Percentiles rank a stretch among this genome's conserved stretches.
Evolutionary conservation across 1,284 basidiomycete genomes (phyloP).

Genomic region (Tilletia setariae): DNA sequence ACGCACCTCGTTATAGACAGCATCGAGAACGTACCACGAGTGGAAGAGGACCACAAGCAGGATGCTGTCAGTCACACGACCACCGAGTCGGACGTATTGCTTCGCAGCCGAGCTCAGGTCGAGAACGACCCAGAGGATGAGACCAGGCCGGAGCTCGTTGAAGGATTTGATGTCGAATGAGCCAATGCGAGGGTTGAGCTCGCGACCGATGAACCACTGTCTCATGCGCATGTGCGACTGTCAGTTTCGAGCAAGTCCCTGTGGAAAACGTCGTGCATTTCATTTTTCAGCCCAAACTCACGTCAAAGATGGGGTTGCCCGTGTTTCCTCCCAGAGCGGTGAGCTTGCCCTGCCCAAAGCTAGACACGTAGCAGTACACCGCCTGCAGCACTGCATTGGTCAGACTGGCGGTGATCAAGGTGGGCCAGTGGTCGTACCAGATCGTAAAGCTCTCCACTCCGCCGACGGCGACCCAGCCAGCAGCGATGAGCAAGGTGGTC

Average conservation of each 20-base stretch:
- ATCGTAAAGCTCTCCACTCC: conserved; percentile 81
- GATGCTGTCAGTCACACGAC: conserved; percentile 83
- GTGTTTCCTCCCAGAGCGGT: conserved; percentile 89
- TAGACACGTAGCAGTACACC: conserved; percentile 68
- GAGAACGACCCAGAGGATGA: conserved; percentile 90
- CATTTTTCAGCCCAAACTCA: too few relatives aligned
- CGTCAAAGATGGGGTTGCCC: conserved; percentile 84
- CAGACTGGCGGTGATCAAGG: conserved; percentile 78
- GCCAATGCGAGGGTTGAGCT: conserved; percentile 82
- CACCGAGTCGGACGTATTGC: conserved; percentile 74
- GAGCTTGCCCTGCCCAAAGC: conserved; percentile 65
- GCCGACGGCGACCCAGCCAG: conserved; percentile 67
- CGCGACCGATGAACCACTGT: conserved; percentile 93
- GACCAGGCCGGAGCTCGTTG: conserved; percentile 74
- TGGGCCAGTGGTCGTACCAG: conserved; percentile 86
- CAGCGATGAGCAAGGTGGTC: conserved; percentile 58
- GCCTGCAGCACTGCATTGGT: conserved; percentile 69
- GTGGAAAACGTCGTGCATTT: too few relatives aligned
- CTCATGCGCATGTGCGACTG: background rate
- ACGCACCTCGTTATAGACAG: conserved; percentile 78
- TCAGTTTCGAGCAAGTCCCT: conserved; percentile 52
- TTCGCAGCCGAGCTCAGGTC: conserved; percentile 88
- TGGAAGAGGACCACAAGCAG: conserved; percentile 84
- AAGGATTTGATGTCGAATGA: conserved; percentile 94
- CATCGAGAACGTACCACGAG: conserved; percentile 80